Base-by-base conservation (phyloP, 768 basidiomycete species). In the Lactarius tabidus region DNA sequence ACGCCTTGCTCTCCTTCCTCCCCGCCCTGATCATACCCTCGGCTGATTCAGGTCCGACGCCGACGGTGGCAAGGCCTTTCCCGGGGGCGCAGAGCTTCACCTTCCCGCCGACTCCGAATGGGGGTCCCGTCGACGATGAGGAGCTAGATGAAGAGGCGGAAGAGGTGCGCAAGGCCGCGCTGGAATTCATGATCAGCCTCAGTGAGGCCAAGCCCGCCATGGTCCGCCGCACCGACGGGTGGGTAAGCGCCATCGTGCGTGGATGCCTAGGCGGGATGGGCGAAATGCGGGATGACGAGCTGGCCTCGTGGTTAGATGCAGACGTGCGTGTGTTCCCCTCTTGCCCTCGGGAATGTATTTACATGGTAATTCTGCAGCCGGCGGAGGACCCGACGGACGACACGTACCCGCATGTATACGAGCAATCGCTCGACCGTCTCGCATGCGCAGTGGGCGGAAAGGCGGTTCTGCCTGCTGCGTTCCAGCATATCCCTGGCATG, bases 161-260 rank as follows among this genome's bases (percentile, higher is more conserved):
- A 45, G 86, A 87, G 23, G 80, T 91, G 35, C 79, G 91, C 12
- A 83, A 86, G 59, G 84, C 86, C 0, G 89, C 91, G 10, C 76
- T 94, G 12, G 93, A 95, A 74, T 85, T 95, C 59, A 88, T 95
- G 84, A 80, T 95, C 60, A 85, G 84, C 15, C 75, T 96, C n/a
- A 85, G 83, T 33, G 93, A 95, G 74, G 84, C 90, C 3, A 80
- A 82, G 39, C 86, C 91, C 0, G 76, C 77, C 5, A 88, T 92
- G 84, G 89, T 88, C 8, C 80, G 81, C 68, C 81, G 84, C 45
- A 83, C 85, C 0, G 79, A 82, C 28, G 90, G 87, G 0, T 93
- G 91, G 91, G 84, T 86, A 1, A 80, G 79, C 9, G 80, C 85
- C 18, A 76, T 91, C 43, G 88, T 93, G 0, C 78, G 89, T 2